Conservation (phyloP, 2,329 filamentous ascomycete species). For the Nemania abortiva region DNA sequence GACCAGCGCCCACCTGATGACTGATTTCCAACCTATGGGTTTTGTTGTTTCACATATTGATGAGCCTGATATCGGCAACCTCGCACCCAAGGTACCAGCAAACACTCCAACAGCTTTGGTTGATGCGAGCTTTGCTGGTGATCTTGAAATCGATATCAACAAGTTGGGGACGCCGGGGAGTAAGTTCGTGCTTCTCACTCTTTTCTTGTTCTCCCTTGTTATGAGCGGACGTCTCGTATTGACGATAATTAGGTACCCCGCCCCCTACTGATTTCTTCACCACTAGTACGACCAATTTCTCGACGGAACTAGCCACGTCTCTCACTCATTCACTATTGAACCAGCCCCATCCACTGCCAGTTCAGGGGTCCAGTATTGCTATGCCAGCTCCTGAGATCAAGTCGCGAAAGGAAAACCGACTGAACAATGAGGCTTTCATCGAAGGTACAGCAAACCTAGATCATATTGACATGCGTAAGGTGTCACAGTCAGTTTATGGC, state of each 20-base stretch:
- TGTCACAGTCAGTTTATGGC: constrained; percentile 56
- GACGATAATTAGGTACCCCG: constrained; percentile 40
- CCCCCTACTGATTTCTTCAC: constrained; percentile 48
- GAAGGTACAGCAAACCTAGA: constrained; percentile 45
- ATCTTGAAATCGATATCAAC: constrained; percentile 44
- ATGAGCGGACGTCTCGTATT: constrained; percentile 12
- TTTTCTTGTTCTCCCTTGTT: neutral
- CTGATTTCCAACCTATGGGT: constrained; percentile 47
- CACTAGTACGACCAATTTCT: constrained; percentile 46
- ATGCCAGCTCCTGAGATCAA: constrained; percentile 55
- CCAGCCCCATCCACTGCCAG: constrained; percentile 57
- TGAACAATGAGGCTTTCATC: constrained; percentile 43
- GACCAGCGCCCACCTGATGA: constrained; percentile 39
- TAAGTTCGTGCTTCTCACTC: constrained; percentile 39
- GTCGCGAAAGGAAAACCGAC: constrained; percentile 60
- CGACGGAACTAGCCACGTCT: constrained; percentile 56
- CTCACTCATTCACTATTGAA: constrained; percentile 63
- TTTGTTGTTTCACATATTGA: constrained; percentile 50
- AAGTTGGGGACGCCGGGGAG: constrained; percentile 45
- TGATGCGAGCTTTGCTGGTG: constrained; percentile 43
- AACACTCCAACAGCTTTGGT: constrained; percentile 57
- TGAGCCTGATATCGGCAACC: constrained; percentile 50
- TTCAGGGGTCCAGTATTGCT: constrained; percentile 49
- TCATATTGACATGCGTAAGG: constrained; percentile 55
- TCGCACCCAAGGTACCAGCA: constrained; percentile 55